Evolutionary conservation across 2,329 filamentous ascomycete genomes (phyloP), one percentile per base, ranked within the genome.

Genomic region (Kalmusia sp.): DNA sequence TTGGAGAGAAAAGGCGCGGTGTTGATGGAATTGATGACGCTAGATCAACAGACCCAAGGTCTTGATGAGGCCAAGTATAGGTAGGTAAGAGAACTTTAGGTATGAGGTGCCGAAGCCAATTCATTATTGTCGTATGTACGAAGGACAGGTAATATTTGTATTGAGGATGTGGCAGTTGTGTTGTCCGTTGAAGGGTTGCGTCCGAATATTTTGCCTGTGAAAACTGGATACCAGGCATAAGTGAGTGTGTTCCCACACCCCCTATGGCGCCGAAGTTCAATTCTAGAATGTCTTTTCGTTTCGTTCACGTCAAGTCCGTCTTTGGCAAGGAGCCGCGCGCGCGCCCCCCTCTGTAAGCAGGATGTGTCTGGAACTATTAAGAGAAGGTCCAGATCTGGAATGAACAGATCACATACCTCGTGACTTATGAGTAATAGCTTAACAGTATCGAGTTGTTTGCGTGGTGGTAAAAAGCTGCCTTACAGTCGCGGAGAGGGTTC

Each of bases 41-140:
- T 44, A 53, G 22, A 49, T 44, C 37, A 34, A 53, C 51, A 49
- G 51, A 49, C 22, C 46, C 46, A 38, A 53, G 50, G 50, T 44
- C 41, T 30, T 38, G 49, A 48, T 56, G 54, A 48, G 54, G 50
- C 49, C 54, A 56, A 30, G 54, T 56, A 51, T 52, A 56, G 50
- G 54, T 52, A 47, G 54, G 54, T 12, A 56, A 24, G 45, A 56
- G 43, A 37, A 54, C 37, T 43, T 21, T 27, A 43, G 47, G 47
- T 28, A 50, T 21, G 33, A 50, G 38, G 38, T 35, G 37, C 47
- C 47, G 46, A 39, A 49, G 46, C 25, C 35, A 49, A 37, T 19
- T 30, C 47, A 50, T 50, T 17, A 43, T 35, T 17, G 46, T 12
- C 17, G 28, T 49, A 34, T 40, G 25, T 31, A 34, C 35, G 46